Percentiles rank a stretch among this genome's conserved stretches.
Evolutionary conservation across 2,329 filamentous ascomycete genomes (phyloP).

Genomic region (Lachnellula hyalina): DNA sequence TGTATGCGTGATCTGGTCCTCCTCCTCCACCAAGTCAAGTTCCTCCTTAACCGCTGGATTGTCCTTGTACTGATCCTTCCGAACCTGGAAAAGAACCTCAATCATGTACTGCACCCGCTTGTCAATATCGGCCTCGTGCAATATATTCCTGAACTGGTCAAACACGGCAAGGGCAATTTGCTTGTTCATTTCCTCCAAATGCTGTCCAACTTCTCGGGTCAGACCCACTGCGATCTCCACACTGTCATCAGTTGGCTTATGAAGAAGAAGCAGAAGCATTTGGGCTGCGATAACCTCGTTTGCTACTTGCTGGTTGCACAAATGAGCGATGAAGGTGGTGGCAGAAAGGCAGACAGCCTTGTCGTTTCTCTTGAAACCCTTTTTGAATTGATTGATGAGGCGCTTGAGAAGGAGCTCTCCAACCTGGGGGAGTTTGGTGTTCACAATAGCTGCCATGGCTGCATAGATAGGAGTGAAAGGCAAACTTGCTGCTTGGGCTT

Average conservation of each 20-base stretch:
- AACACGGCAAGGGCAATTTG: constrained; percentile 86
- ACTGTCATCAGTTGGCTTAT: constrained; percentile 95
- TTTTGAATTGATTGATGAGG: constrained; percentile 86
- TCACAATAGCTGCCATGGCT: constrained; percentile 92
- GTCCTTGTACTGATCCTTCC: constrained; percentile 95
- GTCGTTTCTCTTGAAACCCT: constrained; percentile 93
- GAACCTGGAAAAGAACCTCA: constrained; percentile 92
- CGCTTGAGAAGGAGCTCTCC: constrained; percentile 85
- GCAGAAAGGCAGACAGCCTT: constrained; percentile 91
- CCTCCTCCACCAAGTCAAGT: constrained; percentile 91
- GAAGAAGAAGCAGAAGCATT: constrained; percentile 82
- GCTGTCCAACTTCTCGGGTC: constrained; percentile 87
- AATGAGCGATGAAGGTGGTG: constrained; percentile 89
- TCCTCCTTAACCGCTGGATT: constrained; percentile 88
- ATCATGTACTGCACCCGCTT: constrained; percentile 99
- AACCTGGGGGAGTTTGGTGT: constrained; percentile 92
- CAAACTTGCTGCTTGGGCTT: constrained; percentile 91
- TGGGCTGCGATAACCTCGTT: constrained; percentile 92
- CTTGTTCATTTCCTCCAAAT: constrained; percentile 90
- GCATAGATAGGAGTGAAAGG: constrained; percentile 97
- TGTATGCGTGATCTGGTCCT: constrained; percentile 93
- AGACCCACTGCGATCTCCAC: constrained; percentile 96
- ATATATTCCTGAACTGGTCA: constrained; percentile 89
- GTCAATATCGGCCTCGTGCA: constrained; percentile 95
- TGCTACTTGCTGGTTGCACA: constrained; percentile 93